Evolutionary conservation across 2,329 filamentous ascomycete species (phyloP), one percentile per base, ranked within the genome.

Genomic region (Talaromyces rugulosus): DNA sequence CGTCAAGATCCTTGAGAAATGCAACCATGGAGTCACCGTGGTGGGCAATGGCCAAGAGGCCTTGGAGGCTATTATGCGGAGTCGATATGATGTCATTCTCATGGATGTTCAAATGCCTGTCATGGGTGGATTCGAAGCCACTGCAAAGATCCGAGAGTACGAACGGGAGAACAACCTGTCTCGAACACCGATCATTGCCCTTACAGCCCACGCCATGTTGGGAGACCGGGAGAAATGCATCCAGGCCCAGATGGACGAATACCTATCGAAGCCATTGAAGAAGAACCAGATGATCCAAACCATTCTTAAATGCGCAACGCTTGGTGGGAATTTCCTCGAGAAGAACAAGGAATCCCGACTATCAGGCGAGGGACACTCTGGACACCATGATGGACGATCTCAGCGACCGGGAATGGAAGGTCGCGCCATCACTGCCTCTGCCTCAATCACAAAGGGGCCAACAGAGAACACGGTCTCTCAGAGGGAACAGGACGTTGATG

Each of bases 91-190:
- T 75, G 91, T 96, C 64, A 95, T 99, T 66, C 84, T 99, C 56
- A 99, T 99, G 95, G 95, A 99, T 73, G 95, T 99, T 18, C 95
- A 98, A 75, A 99, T 99, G 95, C 95, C 95, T n/a, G 90, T 98
- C 71, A 98, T 98, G 93, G 95, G 95, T 73, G 95, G 95, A 52
- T 98, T 99, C 73, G 95, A 99, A 78, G 93, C 95, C 14, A 99
- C 95, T 4, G 91, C 88, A 68, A 96, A 96, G 81, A 99, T 99
- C 68, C 87, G 95, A 70, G 92, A 97, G 75, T 98, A 94, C 75
- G 95, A 99, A 76, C 87, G 89, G 63, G 90, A 88, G 66, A 86
- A 91, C 68, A 89, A 88, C 60, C 85, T 91, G 36, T 87, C 91
- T 62, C 86, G 94, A 58, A 96, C 94, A 11, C 95, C 95, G 14